Evolutionary conservation across 768 basidiomycete genomes (phyloP).

Genomic region (Russula compacta): DNA sequence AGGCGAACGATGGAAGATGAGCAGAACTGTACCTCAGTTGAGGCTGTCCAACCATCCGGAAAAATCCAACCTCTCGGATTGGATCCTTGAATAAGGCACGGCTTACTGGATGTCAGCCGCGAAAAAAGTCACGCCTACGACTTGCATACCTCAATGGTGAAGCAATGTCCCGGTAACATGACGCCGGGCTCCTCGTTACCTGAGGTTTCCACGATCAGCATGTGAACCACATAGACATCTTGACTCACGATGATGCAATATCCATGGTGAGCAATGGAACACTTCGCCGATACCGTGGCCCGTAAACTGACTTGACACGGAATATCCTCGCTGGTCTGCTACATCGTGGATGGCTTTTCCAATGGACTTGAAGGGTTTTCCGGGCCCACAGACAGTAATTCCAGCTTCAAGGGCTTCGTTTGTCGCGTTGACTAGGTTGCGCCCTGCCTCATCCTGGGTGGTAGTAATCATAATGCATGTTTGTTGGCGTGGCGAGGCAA

Average conservation of each 20-base stretch:
- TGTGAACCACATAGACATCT: background rate
- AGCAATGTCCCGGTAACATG: conserved; percentile 83
- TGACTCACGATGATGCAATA: conserved; percentile 61
- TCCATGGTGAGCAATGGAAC: conserved; percentile 81
- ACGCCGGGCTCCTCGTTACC: conserved; percentile 75
- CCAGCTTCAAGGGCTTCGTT: conserved; percentile 57
- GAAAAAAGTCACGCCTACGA: background rate
- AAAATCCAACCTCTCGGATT: conserved; percentile 67
- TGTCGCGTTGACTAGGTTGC: conserved; percentile 54
- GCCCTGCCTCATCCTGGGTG: conserved; percentile 57
- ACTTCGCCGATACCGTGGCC: conserved; percentile 82
- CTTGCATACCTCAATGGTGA: conserved; percentile 74
- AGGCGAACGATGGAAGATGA: background rate
- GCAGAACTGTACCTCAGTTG: conserved; percentile 56
- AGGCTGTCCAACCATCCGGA: conserved; percentile 91
- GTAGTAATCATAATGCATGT: background rate
- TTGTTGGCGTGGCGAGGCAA: background rate
- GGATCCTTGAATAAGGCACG: conserved; percentile 66
- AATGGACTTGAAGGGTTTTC: conserved; percentile 56
- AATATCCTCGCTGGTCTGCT: conserved; percentile 38
- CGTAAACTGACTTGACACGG: conserved; percentile 60
- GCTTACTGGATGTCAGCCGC: conserved; percentile 34
- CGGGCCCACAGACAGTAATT: conserved; percentile 69
- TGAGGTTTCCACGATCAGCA: conserved; percentile 25
- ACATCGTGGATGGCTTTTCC: conserved; percentile 59